phyloP scores from a whole-genome alignment of 2,329 filamentous ascomycete genomes.

The Exophiala bonariae region DNA sequence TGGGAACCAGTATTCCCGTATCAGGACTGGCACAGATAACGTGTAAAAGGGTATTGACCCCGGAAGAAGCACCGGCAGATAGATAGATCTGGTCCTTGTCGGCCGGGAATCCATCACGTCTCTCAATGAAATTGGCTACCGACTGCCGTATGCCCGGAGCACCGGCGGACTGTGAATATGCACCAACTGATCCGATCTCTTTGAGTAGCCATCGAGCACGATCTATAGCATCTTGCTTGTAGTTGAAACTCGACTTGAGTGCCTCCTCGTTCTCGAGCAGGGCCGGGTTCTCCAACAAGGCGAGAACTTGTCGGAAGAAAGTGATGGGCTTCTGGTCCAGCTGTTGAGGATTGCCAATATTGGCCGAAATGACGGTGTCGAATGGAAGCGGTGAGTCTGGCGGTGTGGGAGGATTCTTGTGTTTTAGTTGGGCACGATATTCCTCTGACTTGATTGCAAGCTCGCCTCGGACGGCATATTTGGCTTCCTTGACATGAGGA shows the following conservation, averaged over 20 bases:
- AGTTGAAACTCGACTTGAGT: slow-evolving; percentile 73
- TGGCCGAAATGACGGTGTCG: slow-evolving; percentile 87
- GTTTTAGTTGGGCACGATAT: slow-evolving; percentile 71
- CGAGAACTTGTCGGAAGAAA: slow-evolving; percentile 96
- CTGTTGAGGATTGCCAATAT: slow-evolving; percentile 98
- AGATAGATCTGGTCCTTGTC: slow-evolving; percentile 83
- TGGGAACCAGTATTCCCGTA: slow-evolving; percentile 86
- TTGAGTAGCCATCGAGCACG: slow-evolving; percentile 78
- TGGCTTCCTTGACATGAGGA: slow-evolving; percentile 77
- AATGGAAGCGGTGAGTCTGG: slow-evolving; percentile 70
- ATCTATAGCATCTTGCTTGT: slow-evolving; percentile 85
- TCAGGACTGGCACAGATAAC: slow-evolving; percentile 77
- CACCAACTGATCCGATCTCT: slow-evolving; percentile 86
- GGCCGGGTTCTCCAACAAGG: slow-evolving; percentile 84
- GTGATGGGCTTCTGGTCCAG: slow-evolving; percentile 98
- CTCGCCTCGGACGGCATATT: slow-evolving; percentile 96
- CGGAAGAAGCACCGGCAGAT: slow-evolving; percentile 86
- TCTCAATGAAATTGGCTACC: slow-evolving; percentile 88
- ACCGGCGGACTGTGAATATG: slow-evolving; percentile 93
- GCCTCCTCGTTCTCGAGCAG: slow-evolving; percentile 81
- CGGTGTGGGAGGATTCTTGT: slow-evolving; percentile 38
- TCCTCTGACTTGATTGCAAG: slow-evolving; percentile 90
- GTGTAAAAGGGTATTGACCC: slow-evolving; percentile 90
- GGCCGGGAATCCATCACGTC: slow-evolving; percentile 85
- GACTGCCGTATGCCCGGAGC: slow-evolving; percentile 83